Conservation (phyloP, 208 protist genomes). For the Lotmaria passim region DNA sequence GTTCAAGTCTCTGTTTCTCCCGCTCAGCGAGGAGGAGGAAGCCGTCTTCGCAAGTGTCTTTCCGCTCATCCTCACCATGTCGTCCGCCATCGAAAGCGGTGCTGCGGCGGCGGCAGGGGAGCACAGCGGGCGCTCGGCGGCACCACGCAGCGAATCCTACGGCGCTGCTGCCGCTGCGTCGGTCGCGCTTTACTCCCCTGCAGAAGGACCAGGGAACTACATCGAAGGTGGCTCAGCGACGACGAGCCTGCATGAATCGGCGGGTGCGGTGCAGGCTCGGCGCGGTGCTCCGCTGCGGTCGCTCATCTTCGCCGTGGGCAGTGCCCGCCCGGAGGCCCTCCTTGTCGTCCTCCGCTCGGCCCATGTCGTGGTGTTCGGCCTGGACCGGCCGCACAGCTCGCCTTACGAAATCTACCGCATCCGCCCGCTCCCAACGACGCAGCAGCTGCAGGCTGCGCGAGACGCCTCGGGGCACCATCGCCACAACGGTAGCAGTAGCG, state of each 20-base stretch:
- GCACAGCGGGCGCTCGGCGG: neutral
- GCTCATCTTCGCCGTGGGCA: slow-evolving; percentile 51
- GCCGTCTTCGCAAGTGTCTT: slow-evolving; percentile 42
- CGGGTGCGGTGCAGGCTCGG: neutral
- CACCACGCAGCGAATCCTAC: neutral
- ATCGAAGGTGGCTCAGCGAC: neutral
- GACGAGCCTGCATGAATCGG: neutral
- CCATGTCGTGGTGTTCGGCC: slow-evolving; percentile 59
- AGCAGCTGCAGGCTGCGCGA: slow-evolving; percentile 19
- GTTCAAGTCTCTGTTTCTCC: slow-evolving; percentile 40
- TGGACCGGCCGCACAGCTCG: slow-evolving; percentile 34
- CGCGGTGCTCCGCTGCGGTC: slow-evolving; percentile 14
- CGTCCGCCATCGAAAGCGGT: slow-evolving; percentile 2
- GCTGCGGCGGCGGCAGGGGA: slow-evolving; percentile 25
- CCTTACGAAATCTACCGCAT: slow-evolving; percentile 59
- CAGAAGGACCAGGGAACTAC: slow-evolving; percentile 1
- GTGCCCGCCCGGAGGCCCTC: slow-evolving; percentile 45
- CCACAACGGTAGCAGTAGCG: neutral
- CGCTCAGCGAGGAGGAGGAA: slow-evolving; percentile 25
- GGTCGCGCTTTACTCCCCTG: slow-evolving; percentile 19
- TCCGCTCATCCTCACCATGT: slow-evolving; percentile 8
- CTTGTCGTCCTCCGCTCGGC: slow-evolving; percentile 56
- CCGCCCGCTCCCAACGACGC: slow-evolving; percentile 35
- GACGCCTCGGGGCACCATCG: slow-evolving; percentile 9
- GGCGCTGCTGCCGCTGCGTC: neutral